Evolutionary conservation across 345 rosid species (phyloP), one percentile per base, ranked within the genome.

Genomic region (Eucalyptus albens): DNA sequence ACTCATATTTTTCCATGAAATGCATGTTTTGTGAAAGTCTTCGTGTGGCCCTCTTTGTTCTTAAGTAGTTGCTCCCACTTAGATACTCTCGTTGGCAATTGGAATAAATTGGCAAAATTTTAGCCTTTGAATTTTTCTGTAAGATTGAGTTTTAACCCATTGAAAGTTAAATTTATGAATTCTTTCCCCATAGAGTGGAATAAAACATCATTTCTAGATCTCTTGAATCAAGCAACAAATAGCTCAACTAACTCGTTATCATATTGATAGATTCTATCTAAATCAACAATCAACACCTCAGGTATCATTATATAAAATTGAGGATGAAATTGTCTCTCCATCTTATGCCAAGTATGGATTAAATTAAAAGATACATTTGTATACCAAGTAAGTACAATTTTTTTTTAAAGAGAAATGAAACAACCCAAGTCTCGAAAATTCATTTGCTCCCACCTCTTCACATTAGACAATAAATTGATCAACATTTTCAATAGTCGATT

Each of bases 171-270:
- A 59, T 27, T 59, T 12, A 12, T 60, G 15, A 60, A 26, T 60
- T 60, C 4, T 26, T 60, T 60, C 67, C n/a, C 4, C 1, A 3
- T 21, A 60, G 15, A 60, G 67, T 26, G n/a, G n/a, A 60, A 27
- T 60, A 60, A 60, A 3, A 12, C 31, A 2, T 26, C n/a, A 60
- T 11, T 27, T 60, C 31, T 60, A 26, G 31, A 2, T 12, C 67
- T 60, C 67, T 60, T 59, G 31, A 60, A 60, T 60, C 7, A 0
- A 26, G 7, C 15, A 60, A 5, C 31, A 60, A 60, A 60, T 2
- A 60, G 5, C 29, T 5, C n/a, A 26, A 60, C 0, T 0, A 4
- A 11, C 1, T 60, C 67, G 1, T 5, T 59, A 59, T 59, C 65
- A 12, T 59, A 59, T 59, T 26, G n/a, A 11, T 59, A 59, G 65